Conservation (phyloP, 495 filamentous ascomycete genomes). For the Aspergillus olivimuriae region DNA sequence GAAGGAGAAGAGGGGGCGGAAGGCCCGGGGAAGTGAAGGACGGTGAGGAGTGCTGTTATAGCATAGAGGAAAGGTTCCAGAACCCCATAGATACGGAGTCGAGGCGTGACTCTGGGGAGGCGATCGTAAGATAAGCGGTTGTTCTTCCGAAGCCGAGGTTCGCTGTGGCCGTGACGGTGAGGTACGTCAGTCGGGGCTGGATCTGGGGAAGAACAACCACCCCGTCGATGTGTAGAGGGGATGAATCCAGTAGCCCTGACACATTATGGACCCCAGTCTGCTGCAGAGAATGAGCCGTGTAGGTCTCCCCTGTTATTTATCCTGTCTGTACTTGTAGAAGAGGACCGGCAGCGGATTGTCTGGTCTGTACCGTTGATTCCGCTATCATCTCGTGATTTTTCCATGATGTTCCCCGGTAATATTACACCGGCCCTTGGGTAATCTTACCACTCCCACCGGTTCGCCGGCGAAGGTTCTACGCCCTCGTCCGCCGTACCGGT, state of each 20-base stretch:
- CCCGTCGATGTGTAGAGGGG: too few species aligned
- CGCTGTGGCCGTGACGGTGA: constrained; percentile 9
- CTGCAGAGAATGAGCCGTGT: too few species aligned
- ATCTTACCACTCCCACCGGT: background rate
- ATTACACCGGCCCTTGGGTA: too few species aligned
- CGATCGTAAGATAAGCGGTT: constrained; percentile 27
- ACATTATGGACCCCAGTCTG: too few species aligned
- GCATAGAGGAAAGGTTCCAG: constrained; percentile 27
- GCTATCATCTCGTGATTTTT: background rate
- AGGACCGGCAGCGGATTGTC: too few species aligned
- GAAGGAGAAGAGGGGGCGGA: background rate
- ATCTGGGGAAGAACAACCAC: background rate
- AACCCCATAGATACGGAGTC: constrained; percentile 24
- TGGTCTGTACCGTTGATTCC: too few species aligned
- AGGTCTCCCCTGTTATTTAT: too few species aligned
- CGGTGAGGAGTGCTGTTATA: too few species aligned
- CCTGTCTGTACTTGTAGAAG: too few species aligned
- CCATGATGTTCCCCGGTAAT: background rate
- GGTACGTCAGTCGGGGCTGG: constrained; percentile 12
- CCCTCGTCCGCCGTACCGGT: too few species aligned
- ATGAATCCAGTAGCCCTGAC: too few species aligned
- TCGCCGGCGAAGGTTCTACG: too few species aligned
- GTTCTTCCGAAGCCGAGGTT: constrained; percentile 39
- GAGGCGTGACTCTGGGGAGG: constrained; percentile 30
- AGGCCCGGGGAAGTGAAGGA: constrained; percentile 11